These are phyloP conservation scores for Fraxinus sp. DNA, from an alignment of 305 asterid genomes.

Conservation along the genomic window DNA sequence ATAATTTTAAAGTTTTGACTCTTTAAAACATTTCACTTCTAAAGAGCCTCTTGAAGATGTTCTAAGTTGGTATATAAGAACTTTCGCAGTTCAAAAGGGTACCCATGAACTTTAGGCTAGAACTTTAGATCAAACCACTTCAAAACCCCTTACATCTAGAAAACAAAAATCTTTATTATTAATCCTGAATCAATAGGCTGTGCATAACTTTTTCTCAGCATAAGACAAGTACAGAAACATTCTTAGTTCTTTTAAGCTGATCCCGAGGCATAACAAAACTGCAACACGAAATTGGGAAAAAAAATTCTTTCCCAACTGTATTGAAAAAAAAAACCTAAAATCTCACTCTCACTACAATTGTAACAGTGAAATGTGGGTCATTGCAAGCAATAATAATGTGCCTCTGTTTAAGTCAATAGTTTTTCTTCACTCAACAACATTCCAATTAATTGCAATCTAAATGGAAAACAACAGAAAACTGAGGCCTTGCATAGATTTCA, in stretches of 20 bases:
- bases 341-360: neutral
- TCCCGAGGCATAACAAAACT: conserved; percentile 3
- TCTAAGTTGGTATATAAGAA: neutral
- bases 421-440: conserved; percentile 7
- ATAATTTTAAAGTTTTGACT: neutral
- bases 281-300: neutral
- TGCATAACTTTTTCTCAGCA: neutral
- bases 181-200: neutral
- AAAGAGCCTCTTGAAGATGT: neutral
- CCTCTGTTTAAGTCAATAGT: neutral
- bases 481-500: conserved; percentile 12
- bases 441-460: conserved; percentile 16
- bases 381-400: neutral
- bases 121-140: conserved; percentile 16
- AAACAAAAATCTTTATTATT: neutral
- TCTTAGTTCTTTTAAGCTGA: conserved; percentile 3
- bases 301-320: neutral
- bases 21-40: neutral
- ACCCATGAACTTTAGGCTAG: neutral
- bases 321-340: conserved; percentile 4
- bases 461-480: conserved; percentile 18
- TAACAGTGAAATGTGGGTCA: conserved; percentile 6
- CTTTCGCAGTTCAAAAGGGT: neutral
- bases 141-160: neutral
- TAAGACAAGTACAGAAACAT: conserved; percentile 12